Evolutionary conservation across 2,329 filamentous ascomycete species (phyloP).

Genomic region (Conoideocrella luteorostrata): DNA sequence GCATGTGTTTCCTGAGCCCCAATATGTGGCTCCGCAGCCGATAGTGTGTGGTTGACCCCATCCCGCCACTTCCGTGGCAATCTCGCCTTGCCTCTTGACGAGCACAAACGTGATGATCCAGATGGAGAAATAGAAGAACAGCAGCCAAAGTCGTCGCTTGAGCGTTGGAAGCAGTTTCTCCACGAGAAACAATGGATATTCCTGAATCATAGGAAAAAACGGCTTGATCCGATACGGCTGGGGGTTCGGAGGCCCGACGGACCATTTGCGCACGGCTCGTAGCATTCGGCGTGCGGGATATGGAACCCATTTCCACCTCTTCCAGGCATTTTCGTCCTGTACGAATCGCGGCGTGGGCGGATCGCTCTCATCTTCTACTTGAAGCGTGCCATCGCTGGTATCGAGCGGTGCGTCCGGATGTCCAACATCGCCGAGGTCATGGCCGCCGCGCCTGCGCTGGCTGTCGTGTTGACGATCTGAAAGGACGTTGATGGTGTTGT

Average conservation of each 20-base stretch:
- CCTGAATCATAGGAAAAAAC: conserved; percentile 60
- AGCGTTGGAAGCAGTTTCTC: conserved; percentile 55
- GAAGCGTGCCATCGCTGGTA: conserved; percentile 28
- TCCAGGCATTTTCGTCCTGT: conserved; percentile 43
- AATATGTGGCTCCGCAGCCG: conserved; percentile 63
- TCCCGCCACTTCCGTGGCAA: conserved; percentile 54
- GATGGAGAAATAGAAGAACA: conserved; percentile 53
- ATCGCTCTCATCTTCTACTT: conserved; percentile 35
- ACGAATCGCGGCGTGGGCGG: conserved; percentile 54
- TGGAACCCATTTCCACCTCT: conserved; percentile 53
- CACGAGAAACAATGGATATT: conserved; percentile 57
- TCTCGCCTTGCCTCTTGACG: conserved; percentile 58
- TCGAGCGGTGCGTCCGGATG: conserved; percentile 39
- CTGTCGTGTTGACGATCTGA: neutral
- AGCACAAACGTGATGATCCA: conserved; percentile 67
- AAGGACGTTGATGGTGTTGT: conserved; percentile 1
- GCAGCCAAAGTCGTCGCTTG: conserved; percentile 51
- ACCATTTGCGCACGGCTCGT: conserved; percentile 41
- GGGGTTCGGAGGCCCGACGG: conserved; percentile 49
- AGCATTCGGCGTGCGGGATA: conserved; percentile 44
- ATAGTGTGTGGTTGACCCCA: conserved; percentile 62
- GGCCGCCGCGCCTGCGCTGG: conserved; percentile 9
- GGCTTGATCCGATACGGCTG: conserved; percentile 45
- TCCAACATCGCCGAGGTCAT: conserved; percentile 13
- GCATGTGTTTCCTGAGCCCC: conserved; percentile 64